Evolutionary conservation across 2,329 filamentous ascomycete genomes (phyloP).

Genomic region (Ophiostoma pallidulum): DNA sequence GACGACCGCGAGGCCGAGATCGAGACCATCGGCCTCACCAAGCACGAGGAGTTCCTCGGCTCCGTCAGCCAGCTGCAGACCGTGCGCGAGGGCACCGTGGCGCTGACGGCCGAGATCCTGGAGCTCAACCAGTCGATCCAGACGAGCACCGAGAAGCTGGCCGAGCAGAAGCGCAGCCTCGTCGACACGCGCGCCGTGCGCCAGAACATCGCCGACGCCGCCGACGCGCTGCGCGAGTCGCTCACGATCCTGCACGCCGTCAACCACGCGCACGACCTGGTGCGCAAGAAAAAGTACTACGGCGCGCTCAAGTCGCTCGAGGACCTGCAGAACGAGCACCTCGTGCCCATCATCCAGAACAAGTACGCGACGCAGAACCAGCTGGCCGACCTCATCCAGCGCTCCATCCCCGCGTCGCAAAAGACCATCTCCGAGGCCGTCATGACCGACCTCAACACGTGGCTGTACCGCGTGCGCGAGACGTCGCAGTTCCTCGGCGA

Average conservation of each 20-base stretch:
- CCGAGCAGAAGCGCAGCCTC: conserved; percentile 85
- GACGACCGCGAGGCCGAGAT: conserved; percentile 84
- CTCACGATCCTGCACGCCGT: conserved; percentile 85
- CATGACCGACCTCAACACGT: conserved; percentile 94
- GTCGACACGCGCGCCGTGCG: conserved; percentile 87
- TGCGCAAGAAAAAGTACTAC: conserved; percentile 91
- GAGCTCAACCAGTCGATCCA: conserved; percentile 92
- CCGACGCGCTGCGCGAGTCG: conserved; percentile 79
- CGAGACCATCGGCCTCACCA: conserved; percentile 86
- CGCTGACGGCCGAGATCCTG: conserved; percentile 81
- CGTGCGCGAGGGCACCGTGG: conserved; percentile 83
- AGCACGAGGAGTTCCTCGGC: conserved; percentile 91
- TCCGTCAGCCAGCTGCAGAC: conserved; percentile 91
- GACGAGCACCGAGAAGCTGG: conserved; percentile 84
- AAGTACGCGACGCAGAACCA: conserved; percentile 92
- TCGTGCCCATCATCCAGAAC: conserved; percentile 60
- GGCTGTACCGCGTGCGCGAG: conserved; percentile 90
- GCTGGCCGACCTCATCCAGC: conserved; percentile 90
- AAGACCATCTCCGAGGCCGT: conserved; percentile 92
- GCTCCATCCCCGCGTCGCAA: conserved; percentile 86
- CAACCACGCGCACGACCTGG: conserved; percentile 86
- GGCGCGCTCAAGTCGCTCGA: conserved; percentile 87
- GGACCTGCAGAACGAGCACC: conserved; percentile 90
- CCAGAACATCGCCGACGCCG: conserved; percentile 92
- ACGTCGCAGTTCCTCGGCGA: conserved; percentile 94